Percentiles rank a stretch among this genome's conserved stretches.
phyloP scores from a whole-genome alignment of 805 yeast genomes.

The Yarrowia deformans region DNA sequence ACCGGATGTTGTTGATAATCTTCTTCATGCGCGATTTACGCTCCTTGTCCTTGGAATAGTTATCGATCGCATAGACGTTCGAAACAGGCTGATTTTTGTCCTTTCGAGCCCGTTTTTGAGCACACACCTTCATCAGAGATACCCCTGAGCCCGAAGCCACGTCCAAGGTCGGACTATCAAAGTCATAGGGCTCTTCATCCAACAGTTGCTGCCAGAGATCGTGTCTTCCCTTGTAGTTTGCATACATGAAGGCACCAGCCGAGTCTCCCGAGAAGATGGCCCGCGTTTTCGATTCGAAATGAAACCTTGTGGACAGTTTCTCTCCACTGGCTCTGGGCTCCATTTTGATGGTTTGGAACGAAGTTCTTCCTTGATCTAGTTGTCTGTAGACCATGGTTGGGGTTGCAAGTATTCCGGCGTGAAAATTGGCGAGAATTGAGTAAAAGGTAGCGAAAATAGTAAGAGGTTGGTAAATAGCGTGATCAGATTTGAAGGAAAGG shows the following conservation, averaged over 20 bases:
- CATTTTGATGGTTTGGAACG: slow-evolving; percentile 31
- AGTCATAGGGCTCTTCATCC: slow-evolving; percentile 19
- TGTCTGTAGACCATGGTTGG: slow-evolving; percentile 22
- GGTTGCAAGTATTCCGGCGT: too few relatives aligned
- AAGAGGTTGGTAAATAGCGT: too few relatives aligned
- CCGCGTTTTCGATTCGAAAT: slow-evolving; percentile 11
- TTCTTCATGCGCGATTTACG: slow-evolving; percentile 27
- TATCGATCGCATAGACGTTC: slow-evolving; percentile 21
- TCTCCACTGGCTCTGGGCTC: slow-evolving; percentile 21
- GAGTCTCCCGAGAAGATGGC: slow-evolving; percentile 18
- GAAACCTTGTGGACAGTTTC: slow-evolving; percentile 23
- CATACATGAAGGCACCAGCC: slow-evolving; percentile 31
- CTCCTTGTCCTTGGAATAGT: slow-evolving; percentile 28
- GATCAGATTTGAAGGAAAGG: too few relatives aligned
- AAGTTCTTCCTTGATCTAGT: not conserved
- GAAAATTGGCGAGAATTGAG: too few relatives aligned
- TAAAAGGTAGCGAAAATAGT: too few relatives aligned
- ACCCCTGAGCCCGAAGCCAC: slow-evolving; percentile 35
- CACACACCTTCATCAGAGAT: slow-evolving; percentile 30
- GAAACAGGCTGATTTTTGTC: slow-evolving; percentile 2
- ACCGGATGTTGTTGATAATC: slow-evolving; percentile 22
- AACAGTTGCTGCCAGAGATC: slow-evolving; percentile 18
- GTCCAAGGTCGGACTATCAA: slow-evolving; percentile 17
- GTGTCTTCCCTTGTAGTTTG: slow-evolving; percentile 39
- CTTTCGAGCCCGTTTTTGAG: slow-evolving; percentile 16